Percentiles rank a stretch among this genome's conserved stretches.
Evolutionary conservation across 257 asterid genomes (phyloP).

Genomic region (Nicotiana attenuata): DNA sequence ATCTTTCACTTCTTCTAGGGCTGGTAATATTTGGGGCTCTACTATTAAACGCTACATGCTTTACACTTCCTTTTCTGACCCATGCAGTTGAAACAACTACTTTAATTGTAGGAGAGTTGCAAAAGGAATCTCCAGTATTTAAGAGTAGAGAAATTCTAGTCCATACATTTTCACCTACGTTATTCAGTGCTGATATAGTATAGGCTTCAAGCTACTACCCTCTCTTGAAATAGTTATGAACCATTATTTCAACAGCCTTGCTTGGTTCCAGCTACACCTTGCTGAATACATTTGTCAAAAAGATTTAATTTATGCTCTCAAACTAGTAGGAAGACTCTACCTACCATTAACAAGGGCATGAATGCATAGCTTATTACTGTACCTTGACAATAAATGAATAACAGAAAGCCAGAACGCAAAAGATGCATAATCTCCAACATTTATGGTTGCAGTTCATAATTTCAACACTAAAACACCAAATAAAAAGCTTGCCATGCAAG

Average conservation of each 20-base stretch:
- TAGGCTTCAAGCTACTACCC: not conserved
- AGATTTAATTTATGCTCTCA: not conserved
- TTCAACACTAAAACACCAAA: not conserved
- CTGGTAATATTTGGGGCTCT: conserved; percentile 6
- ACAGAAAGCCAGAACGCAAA: not conserved
- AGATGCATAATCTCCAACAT: not conserved
- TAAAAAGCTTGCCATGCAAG: not conserved
- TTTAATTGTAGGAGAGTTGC: not conserved
- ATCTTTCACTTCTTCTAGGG: conserved; percentile 71
- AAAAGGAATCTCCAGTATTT: not conserved
- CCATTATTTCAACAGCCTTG: not conserved
- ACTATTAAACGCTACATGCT: not conserved
- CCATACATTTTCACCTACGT: not conserved
- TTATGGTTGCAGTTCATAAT: conserved; percentile 2
- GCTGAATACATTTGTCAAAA: not conserved
- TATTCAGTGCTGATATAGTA: not conserved
- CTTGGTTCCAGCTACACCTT: not conserved
- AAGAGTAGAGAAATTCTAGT: not conserved
- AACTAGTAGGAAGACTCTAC: not conserved
- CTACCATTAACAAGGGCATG: not conserved
- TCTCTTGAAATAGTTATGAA: not conserved
- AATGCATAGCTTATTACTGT: not conserved
- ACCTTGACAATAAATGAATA: not conserved
- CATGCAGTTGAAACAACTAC: not conserved
- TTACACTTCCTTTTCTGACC: not conserved